Evolutionary conservation across 768 basidiomycete species (phyloP), one percentile per base, ranked within the genome.

Genomic region (Suillus weaverae): DNA sequence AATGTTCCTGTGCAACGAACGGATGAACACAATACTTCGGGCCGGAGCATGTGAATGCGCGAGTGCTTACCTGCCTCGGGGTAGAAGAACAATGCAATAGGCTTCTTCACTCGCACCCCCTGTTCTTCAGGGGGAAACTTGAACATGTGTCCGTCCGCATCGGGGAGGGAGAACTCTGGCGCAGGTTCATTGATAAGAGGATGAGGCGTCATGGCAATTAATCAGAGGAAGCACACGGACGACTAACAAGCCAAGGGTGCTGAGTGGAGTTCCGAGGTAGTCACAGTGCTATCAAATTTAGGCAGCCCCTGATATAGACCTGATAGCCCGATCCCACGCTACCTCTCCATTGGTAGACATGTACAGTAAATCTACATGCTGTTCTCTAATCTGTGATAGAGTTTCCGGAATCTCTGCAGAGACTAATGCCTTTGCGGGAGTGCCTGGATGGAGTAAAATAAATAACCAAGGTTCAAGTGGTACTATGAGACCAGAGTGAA

Each of bases 71-170:
- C 86, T 46, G 89, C 84, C 70, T 84, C 81, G 11, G 91, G 91
- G 69, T 90, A 92, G 78, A 95, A 94, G 81, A 94, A 92, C 43
- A 95, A 65, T 11, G 84, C 90, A 26, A 85, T 83, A 1, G 93
- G 91, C 62, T 84, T 73, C 62, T 66, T 66, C 35, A 71, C 39
- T 38, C 54, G 69, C 41, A 62, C 46, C 22, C 83, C 84, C 44
- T 78, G 81, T 56, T 78, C 80, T 13, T 85, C 87, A 2, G 89
- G 88, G 33, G 79, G 84, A 68, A 93, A 80, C 7, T 82, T 84
- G 72, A 83, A 91, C 6, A 76, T 70, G 62, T 86, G 76, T 4
- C 90, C 91, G 62, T 88, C 83, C 36, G 86, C 82, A 68, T 90
- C 86, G 38, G 79, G 83, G 5, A 95, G 81, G 18, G 85, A 85